Percentiles rank a stretch among this genome's conserved stretches.
phyloP scores from a whole-genome alignment of 352 stramenopile species.

The Pythium grandisporangium region DNA sequence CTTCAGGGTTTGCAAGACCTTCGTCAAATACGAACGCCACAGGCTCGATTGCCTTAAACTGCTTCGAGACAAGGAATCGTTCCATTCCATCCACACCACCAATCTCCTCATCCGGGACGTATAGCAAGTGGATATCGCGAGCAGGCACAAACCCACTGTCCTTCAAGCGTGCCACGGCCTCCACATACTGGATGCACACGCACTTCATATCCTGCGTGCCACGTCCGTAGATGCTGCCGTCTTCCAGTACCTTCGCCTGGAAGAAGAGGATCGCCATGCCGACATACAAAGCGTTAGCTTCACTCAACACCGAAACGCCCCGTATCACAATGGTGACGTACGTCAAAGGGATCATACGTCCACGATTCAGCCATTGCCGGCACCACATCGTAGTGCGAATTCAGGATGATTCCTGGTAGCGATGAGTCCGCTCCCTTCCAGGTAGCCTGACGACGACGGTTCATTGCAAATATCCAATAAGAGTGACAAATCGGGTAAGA shows the following conservation, averaged over 20 bases:
- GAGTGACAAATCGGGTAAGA: too few relatives aligned
- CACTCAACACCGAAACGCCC: too few relatives aligned
- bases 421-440: slow-evolving; percentile 80
- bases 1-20: slow-evolving; percentile 83
- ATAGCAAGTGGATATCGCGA: slow-evolving; percentile 88
- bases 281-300: background rate
- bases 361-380: slow-evolving; percentile 83
- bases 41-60: slow-evolving; percentile 73
- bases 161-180: slow-evolving; percentile 77
- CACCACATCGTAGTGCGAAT: slow-evolving; percentile 97
- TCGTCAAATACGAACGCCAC: slow-evolving; percentile 93
- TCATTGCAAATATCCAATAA: too few relatives aligned
- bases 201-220: slow-evolving; percentile 96
- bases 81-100: slow-evolving; percentile 90
- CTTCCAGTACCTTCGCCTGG: slow-evolving; percentile 66
- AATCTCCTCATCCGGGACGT: slow-evolving; percentile 92
- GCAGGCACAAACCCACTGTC: slow-evolving; percentile 58
- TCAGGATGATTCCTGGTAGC: slow-evolving; percentile 88
- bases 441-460: slow-evolving; percentile 20
- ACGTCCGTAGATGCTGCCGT: slow-evolving; percentile 90
- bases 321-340: slow-evolving; percentile 9
- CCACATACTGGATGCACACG: slow-evolving; percentile 94
- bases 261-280: background rate
- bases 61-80: slow-evolving; percentile 74
- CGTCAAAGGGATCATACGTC: slow-evolving; percentile 88